Evolutionary conservation across 345 rosid genomes (phyloP).

Genomic region (Lepidium aucheri): DNA sequence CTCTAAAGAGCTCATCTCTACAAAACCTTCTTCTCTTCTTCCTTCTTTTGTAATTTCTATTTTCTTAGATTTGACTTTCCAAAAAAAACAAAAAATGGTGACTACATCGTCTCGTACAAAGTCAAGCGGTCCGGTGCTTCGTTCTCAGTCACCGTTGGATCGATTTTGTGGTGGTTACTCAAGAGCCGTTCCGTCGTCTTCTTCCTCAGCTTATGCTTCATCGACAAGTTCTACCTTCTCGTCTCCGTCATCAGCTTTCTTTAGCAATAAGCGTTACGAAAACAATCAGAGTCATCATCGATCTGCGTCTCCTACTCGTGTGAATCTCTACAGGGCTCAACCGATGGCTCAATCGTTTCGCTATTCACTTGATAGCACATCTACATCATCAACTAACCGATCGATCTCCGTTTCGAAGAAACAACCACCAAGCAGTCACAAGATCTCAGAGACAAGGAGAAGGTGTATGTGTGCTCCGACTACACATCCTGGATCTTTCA

Average conservation of each 20-base stretch:
- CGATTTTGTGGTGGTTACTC: constrained; percentile 24
- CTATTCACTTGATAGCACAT: constrained; percentile 19
- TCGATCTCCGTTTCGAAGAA: constrained; percentile 45
- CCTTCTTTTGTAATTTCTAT: not conserved
- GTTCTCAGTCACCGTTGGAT: constrained; percentile 25
- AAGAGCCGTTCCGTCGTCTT: constrained; percentile 9
- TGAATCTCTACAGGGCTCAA: not conserved
- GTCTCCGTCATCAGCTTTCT: constrained; percentile 24
- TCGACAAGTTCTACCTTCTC: constrained; percentile 29
- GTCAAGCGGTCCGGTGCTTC: constrained; percentile 14
- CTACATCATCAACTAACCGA: constrained; percentile 38
- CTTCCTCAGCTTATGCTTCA: constrained; percentile 26
- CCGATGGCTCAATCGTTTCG: constrained; percentile 21
- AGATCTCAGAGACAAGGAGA: constrained; percentile 37
- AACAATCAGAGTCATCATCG: constrained; percentile 12
- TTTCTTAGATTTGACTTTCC: not conserved
- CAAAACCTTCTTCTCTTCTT: not conserved
- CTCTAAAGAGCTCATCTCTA: not conserved
- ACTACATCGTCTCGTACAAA: constrained; percentile 27
- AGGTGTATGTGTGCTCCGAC: constrained; percentile 93
- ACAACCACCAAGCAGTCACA: constrained; percentile 18
- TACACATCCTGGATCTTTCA: constrained; percentile 75
- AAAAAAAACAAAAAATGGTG: constrained; percentile 6
- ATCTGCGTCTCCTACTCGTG: constrained; percentile 31
- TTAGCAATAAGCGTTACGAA: too few relatives aligned